Conservation (phyloP, 306 rosid genomes). For the Lathyrus tuberosus region DNA sequence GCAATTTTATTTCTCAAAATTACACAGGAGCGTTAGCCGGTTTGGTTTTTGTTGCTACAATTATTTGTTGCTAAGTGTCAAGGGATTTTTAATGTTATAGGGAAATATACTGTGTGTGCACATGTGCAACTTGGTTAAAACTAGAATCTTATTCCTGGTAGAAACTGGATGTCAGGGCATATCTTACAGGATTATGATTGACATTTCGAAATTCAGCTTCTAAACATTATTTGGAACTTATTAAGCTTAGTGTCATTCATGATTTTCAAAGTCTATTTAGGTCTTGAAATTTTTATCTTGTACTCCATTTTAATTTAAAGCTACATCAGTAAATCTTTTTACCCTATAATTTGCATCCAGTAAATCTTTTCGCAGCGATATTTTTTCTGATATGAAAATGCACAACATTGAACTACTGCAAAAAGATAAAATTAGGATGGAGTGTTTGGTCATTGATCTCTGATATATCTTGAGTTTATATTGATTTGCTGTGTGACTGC, state of each 20-base stretch:
- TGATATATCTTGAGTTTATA: constrained; percentile 29
- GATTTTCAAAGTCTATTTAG: background rate
- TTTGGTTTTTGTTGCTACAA: constrained; percentile 1
- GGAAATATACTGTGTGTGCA: constrained; percentile 6
- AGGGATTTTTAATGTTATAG: constrained; percentile 3
- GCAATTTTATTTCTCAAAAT: constrained; percentile 20
- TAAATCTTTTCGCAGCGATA: background rate
- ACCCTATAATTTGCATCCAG: background rate
- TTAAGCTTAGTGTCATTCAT: background rate
- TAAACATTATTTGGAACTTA: constrained; percentile 9
- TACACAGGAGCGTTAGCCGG: constrained; percentile 15
- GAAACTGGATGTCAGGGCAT: constrained; percentile 8
- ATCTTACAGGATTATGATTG: constrained; percentile 14
- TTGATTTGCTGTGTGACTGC: constrained; percentile 20
- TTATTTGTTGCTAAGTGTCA: constrained; percentile 8
- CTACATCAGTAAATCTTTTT: background rate
- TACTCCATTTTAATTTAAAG: background rate
- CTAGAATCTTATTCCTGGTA: constrained; percentile 5
- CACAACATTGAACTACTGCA: constrained; percentile 11
- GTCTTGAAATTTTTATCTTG: constrained; percentile 16
- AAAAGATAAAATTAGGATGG: constrained; percentile 7
- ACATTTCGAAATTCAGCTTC: constrained; percentile 8
- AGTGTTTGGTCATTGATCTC: constrained; percentile 2
- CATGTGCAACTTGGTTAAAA: background rate
- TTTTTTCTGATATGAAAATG: constrained; percentile 5